Conservation (phyloP, 441 rosid species). For the Erysimum cheiri region DNA sequence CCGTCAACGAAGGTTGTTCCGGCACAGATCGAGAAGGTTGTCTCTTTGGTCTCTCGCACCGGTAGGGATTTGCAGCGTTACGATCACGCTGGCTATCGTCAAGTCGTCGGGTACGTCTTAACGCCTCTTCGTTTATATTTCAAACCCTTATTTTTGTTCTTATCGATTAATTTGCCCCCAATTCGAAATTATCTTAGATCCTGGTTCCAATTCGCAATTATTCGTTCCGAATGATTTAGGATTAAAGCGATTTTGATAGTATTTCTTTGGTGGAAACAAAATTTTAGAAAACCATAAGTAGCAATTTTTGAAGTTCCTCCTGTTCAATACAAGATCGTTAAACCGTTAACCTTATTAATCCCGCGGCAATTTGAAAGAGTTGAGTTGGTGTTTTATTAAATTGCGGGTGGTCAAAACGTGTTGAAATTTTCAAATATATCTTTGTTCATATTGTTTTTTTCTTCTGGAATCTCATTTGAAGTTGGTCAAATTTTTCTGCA, state of each 20-base stretch:
- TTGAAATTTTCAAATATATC: neutral
- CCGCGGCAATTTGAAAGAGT: slow-evolving; percentile 3
- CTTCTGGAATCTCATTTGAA: slow-evolving; percentile 21
- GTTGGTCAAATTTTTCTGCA: slow-evolving; percentile 39
- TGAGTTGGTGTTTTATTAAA: neutral
- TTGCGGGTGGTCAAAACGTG: neutral
- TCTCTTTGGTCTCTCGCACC: slow-evolving; percentile 62
- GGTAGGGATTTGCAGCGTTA: slow-evolving; percentile 73
- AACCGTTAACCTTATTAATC: neutral
- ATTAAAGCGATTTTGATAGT: neutral
- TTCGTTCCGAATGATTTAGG: neutral
- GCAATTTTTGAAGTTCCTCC: neutral
- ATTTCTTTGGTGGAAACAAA: neutral
- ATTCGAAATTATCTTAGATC: neutral
- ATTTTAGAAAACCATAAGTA: neutral
- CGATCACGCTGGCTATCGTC: slow-evolving; percentile 59
- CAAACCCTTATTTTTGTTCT: neutral
- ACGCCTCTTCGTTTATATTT: neutral
- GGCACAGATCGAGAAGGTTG: slow-evolving; percentile 49
- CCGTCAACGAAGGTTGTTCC: slow-evolving; percentile 45
- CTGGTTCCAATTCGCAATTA: neutral
- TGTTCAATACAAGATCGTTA: neutral
- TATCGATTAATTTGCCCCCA: neutral
- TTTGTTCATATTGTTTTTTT: neutral
- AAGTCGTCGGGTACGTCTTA: slow-evolving; percentile 68